Percentiles rank a stretch among this genome's conserved stretches.
phyloP scores from a whole-genome alignment of 75 land plant genomes.

The Larix kaempferi region DNA sequence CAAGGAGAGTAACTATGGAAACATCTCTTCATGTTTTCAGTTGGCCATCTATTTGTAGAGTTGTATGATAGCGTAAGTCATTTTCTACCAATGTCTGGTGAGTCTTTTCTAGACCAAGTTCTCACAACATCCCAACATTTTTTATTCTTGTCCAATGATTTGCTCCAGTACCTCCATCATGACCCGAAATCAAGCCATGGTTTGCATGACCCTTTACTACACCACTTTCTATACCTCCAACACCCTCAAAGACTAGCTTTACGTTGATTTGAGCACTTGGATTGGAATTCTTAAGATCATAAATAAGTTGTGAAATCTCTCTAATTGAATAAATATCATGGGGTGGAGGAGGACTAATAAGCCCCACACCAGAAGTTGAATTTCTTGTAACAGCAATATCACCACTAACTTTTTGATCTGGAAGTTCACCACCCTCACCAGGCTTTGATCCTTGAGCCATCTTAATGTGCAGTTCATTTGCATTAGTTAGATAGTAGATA shows the following conservation, averaged over 20 bases:
- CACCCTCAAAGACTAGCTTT: slow-evolving; percentile 96
- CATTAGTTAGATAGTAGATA: slow-evolving; percentile 95
- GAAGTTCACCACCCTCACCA: too few relatives aligned
- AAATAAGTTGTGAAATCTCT: slow-evolving; percentile 93
- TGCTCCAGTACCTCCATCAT: slow-evolving; percentile 99
- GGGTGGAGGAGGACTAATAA: slow-evolving; percentile 87
- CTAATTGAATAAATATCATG: slow-evolving; percentile 99
- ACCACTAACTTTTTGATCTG: too few relatives aligned
- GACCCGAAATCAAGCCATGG: slow-evolving; percentile 94
- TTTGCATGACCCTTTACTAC: slow-evolving; percentile 99
- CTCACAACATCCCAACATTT: slow-evolving; percentile 98
- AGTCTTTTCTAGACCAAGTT: slow-evolving; percentile 94
- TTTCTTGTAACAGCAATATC: too few relatives aligned
- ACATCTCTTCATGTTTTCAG: slow-evolving; percentile 93
- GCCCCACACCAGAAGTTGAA: too few relatives aligned
- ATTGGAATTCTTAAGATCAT: slow-evolving; percentile 82
- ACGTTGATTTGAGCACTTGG: slow-evolving; percentile 94
- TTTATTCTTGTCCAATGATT: slow-evolving; percentile 97
- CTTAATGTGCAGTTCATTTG: slow-evolving; percentile 97
- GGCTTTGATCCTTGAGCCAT: slow-evolving; percentile 86
- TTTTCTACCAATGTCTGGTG: slow-evolving; percentile 96
- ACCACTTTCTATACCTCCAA: slow-evolving; percentile 95
- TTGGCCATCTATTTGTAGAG: slow-evolving; percentile 95
- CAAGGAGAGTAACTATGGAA: slow-evolving; percentile 88
- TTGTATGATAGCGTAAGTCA: slow-evolving; percentile 86